Evolutionary conservation across 169 alveolate species (phyloP), one percentile per base, ranked within the genome.

Genomic region (Fabrea salina): DNA sequence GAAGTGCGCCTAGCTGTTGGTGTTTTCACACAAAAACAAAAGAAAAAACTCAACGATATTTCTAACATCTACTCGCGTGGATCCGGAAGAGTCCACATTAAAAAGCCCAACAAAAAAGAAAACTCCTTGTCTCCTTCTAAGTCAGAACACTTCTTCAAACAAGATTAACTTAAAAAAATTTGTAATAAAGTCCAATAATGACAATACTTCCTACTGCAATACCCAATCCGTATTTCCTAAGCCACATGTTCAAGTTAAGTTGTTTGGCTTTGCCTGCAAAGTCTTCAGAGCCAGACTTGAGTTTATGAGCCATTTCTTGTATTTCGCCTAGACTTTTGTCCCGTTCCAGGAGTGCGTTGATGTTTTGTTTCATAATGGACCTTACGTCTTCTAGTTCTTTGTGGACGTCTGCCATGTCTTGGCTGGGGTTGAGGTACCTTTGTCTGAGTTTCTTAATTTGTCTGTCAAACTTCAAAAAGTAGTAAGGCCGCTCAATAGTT

Each of bases 401-500:
- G 22, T 82, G 75, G 6, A 79, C 76, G 25, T 78, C 79, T 25
- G 68, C 50, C 25, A 85, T 58, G 64, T 85, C 83, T 19, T 64
- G 82, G 8, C 54, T 66, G n/a, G 88, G 67, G 22, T 56, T 59
- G 25, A 79, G 22, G 78, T 85, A 86, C 30, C 71, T 80, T 33
- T 43, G 83, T 5, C 83, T 82, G 32, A 77, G 75, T 44, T 78
- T 85, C 81, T 77, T 79, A 25, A 87, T 90, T 41, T 53, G 50
- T 64, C 77, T 81, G 83, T 92, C 97, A 75, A 94, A 93, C 22
- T 83, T 87, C 32, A 93, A 86, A 88, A 92, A 94, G 59, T 87
- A 72, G 75, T 92, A 94, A 0, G 96, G 96, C 50, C 91, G 83
- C 49, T 91, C 97, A 37, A 94, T 87, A 30, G 93, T 70, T 71